Evolutionary conservation across 345 rosid genomes (phyloP).

Genomic region (Citrus reticulata): DNA sequence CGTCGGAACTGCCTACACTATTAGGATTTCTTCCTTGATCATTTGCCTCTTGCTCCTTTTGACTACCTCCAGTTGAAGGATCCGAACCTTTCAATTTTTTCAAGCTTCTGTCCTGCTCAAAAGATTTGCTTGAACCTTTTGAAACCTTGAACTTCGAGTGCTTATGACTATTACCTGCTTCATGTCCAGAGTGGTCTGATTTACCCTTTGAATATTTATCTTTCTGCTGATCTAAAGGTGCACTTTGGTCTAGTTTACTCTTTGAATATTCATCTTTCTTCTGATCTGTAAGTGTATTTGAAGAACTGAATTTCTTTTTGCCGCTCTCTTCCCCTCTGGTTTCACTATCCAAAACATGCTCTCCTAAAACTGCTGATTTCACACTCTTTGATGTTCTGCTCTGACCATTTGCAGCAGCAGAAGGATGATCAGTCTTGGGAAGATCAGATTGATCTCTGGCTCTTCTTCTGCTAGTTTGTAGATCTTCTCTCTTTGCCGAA

Average conservation of each 20-base stretch:
- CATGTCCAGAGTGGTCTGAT: conserved; percentile 13
- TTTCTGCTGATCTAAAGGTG: background rate
- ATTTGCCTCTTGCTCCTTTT: conserved; percentile 24
- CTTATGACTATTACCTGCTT: conserved; percentile 17
- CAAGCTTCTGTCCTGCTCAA: conserved; percentile 25
- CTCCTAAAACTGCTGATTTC: conserved; percentile 14
- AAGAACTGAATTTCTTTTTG: conserved; percentile 17
- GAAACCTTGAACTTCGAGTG: conserved; percentile 11
- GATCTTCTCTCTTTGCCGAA: conserved; percentile 25
- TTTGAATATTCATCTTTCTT: conserved; percentile 18
- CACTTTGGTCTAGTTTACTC: background rate
- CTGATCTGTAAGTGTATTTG: conserved; percentile 14
- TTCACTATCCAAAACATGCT: conserved; percentile 19
- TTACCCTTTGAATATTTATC: conserved; percentile 1
- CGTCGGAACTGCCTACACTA: conserved; percentile 34
- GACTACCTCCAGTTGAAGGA: conserved; percentile 27
- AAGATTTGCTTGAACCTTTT: conserved; percentile 36
- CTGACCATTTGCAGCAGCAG: conserved; percentile 32
- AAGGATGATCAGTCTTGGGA: conserved; percentile 24
- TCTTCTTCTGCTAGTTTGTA: conserved; percentile 28
- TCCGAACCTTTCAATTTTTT: conserved; percentile 27
- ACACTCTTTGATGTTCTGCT: conserved; percentile 22
- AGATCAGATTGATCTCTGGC: conserved; percentile 22
- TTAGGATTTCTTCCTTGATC: conserved; percentile 26
- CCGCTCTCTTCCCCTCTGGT: conserved; percentile 25